phyloP scores from a whole-genome alignment of 306 rosid genomes.

The Cucurbita maxima region DNA sequence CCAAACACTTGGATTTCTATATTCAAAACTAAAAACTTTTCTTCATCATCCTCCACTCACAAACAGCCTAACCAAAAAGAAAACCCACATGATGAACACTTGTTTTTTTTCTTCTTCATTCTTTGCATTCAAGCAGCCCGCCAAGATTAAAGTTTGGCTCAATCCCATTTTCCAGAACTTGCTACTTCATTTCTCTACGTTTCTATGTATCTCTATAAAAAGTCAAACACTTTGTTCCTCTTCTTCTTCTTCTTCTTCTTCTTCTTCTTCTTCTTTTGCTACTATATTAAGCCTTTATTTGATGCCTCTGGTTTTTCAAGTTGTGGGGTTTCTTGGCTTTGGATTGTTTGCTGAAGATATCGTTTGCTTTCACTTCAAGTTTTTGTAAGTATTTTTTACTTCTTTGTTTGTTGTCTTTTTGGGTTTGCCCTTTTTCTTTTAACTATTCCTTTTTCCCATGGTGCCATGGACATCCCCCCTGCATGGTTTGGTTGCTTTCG shows the following conservation, averaged over 20 bases:
- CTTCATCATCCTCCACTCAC: not conserved
- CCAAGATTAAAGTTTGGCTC: not conserved
- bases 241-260: not conserved
- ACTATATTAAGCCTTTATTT: slow-evolving; percentile 3
- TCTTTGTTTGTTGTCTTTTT: slow-evolving; percentile 11
- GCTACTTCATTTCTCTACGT: slow-evolving; percentile 29
- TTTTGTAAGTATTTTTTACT: slow-evolving; percentile 8
- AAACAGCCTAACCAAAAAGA: not conserved
- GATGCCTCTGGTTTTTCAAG: slow-evolving; percentile 1
- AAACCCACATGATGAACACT: not conserved
- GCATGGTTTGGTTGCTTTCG: slow-evolving; percentile 2
- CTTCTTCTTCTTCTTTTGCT: slow-evolving; percentile 1
- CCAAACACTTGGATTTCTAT: no score
- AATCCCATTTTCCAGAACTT: slow-evolving; percentile 6
- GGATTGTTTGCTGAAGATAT: slow-evolving; percentile 49
- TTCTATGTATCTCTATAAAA: slow-evolving; percentile 16
- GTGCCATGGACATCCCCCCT: not conserved
- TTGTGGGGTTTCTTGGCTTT: not conserved
- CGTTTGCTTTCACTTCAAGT: slow-evolving; percentile 15
- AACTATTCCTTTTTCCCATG: no score
- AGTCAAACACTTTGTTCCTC: slow-evolving; percentile 30
- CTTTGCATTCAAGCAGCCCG: not conserved
- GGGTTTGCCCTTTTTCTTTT: not conserved
- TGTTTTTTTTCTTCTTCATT: not conserved
- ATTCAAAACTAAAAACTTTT: not conserved